These are phyloP conservation scores for Seiridium cupressi DNA, from an alignment of 2,329 filamentous ascomycete genomes.

Conservation along the genomic window DNA sequence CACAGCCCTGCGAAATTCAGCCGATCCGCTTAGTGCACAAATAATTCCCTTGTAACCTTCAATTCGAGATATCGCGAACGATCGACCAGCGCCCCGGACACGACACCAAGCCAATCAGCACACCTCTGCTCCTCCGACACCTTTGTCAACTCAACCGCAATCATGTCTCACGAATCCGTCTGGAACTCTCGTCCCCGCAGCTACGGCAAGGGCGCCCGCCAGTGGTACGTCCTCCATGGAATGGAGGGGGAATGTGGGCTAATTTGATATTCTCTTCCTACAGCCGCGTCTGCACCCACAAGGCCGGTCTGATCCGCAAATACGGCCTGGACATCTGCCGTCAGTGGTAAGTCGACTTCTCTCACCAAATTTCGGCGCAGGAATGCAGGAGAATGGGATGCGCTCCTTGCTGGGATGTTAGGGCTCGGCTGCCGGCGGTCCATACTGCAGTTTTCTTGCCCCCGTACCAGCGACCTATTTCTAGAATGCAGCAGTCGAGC, in stretches of 20 bases:
- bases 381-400: no score
- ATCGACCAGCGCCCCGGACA: constrained; percentile 14
- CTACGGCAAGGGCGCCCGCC: constrained; percentile 95
- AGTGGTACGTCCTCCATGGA: constrained; percentile 67
- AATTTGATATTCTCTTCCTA: constrained; percentile 12
- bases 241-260: constrained; percentile 8
- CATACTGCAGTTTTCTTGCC: no score
- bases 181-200: constrained; percentile 98
- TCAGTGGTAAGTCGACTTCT: constrained; percentile 43
- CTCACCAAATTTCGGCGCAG: no score
- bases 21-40: constrained; percentile 1
- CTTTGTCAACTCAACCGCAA: constrained; percentile 37
- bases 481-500: no score
- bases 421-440: no score
- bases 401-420: no score
- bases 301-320: constrained; percentile 99
- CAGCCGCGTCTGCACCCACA: constrained; percentile 80
- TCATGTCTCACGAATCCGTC: constrained; percentile 83
- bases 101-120: constrained; percentile 10
- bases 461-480: no score
- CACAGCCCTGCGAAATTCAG: neutral
- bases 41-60: neutral
- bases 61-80: neutral
- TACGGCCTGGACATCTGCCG: constrained; percentile 91
- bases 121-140: constrained; percentile 24